These are phyloP conservation scores for Vaccinium vitisidaea DNA, from an alignment of 148 eudicot species.

Conservation along the genomic window DNA sequence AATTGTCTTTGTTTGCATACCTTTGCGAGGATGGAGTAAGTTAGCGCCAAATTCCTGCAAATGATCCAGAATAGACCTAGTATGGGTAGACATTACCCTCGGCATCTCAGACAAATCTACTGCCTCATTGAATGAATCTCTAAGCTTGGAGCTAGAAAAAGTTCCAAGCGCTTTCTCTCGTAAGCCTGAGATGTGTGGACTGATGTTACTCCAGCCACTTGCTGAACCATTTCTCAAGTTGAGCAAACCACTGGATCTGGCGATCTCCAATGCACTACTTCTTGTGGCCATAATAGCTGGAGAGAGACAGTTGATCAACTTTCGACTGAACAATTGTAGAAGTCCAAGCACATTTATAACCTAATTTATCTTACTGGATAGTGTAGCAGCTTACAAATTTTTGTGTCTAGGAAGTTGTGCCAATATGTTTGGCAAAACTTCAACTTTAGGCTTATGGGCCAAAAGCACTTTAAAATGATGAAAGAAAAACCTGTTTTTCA, in stretches of 20 bases:
- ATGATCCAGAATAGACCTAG: constrained; percentile 38
- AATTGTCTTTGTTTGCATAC: constrained; percentile 22
- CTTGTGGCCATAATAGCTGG: constrained; percentile 51
- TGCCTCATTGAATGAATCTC: constrained; percentile 31
- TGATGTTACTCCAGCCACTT: constrained; percentile 35
- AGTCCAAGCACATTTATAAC: not conserved
- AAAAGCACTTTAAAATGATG: not conserved
- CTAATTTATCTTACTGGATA: not conserved
- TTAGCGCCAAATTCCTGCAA: constrained; percentile 30
- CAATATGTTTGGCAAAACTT: not conserved
- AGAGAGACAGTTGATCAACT: not conserved
- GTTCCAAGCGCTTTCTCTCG: constrained; percentile 38
- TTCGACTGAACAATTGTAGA: constrained; percentile 7
- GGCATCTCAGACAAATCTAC: constrained; percentile 35
- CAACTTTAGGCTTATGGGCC: not conserved
- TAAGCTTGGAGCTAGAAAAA: constrained; percentile 38
- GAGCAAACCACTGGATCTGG: constrained; percentile 41
- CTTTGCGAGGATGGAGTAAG: constrained; percentile 32
- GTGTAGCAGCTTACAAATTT: not conserved
- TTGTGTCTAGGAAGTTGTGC: not conserved
- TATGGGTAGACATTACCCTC: constrained; percentile 30
- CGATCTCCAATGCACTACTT: constrained; percentile 42
- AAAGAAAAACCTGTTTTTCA: not conserved
- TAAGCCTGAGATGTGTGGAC: constrained; percentile 31
- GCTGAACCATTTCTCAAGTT: constrained; percentile 25